Evolutionary conservation across 257 asterid species (phyloP).

Genomic region (Vinca minor): DNA sequence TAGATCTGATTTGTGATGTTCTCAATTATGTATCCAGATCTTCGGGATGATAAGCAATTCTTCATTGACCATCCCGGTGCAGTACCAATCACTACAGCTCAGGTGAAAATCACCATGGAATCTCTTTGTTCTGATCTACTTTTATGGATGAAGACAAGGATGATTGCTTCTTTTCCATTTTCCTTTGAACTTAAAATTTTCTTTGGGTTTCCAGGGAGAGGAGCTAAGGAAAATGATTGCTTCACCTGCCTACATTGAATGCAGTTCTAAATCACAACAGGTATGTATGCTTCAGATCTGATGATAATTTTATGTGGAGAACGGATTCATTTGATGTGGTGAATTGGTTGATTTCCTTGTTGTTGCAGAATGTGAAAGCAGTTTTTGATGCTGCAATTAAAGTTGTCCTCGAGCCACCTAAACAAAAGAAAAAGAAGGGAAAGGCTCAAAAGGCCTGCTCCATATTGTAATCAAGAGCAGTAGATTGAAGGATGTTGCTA

Average conservation of each 20-base stretch:
- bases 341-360: background rate
- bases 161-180: background rate
- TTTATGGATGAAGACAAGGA: background rate
- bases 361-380: conserved; percentile 44
- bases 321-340: background rate
- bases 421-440: conserved; percentile 44
- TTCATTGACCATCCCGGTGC: conserved; percentile 41
- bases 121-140: too few species aligned
- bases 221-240: conserved; percentile 37
- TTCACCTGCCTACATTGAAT: conserved; percentile 37
- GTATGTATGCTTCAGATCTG: conserved; percentile 13
- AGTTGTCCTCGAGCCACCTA: conserved; percentile 52
- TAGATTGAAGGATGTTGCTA: conserved; percentile 25
- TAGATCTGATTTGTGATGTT: background rate
- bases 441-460: conserved; percentile 47
- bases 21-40: conserved; percentile 22
- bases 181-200: background rate
- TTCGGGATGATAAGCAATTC: conserved; percentile 39
- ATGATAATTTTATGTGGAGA: too few species aligned
- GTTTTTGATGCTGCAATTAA: conserved; percentile 53
- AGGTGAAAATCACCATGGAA: conserved; percentile 20
- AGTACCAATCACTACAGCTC: conserved; percentile 36
- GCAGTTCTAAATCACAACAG: conserved; percentile 46
- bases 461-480: conserved; percentile 43
- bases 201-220: conserved; percentile 25